Percentiles rank a stretch among this genome's conserved stretches.
Conservation (phyloP, 1,284 basidiomycete species). For the Phellinidium pouzarii region DNA sequence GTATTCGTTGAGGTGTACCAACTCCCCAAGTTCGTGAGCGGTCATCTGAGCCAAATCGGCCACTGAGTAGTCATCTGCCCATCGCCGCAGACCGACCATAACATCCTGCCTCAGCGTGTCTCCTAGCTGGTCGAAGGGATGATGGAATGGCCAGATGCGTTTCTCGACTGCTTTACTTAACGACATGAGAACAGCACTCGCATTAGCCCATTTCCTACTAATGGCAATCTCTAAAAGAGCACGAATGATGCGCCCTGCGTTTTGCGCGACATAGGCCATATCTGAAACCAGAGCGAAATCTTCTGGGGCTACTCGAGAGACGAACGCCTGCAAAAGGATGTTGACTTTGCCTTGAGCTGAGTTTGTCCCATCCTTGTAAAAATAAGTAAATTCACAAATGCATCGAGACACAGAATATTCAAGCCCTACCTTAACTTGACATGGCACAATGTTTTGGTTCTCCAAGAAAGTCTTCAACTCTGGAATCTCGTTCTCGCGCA, state of each 20-base stretch:
- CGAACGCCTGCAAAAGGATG: slow-evolving; percentile 88
- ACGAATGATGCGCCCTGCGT: slow-evolving; percentile 90
- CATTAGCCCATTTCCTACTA: slow-evolving; percentile 85
- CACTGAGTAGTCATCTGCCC: slow-evolving; percentile 81
- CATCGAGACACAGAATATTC: slow-evolving; percentile 4
- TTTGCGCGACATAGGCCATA: slow-evolving; percentile 88
- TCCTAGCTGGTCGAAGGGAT: slow-evolving; percentile 80
- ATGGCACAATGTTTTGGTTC: slow-evolving; percentile 50
- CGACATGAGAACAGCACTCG: slow-evolving; percentile 76
- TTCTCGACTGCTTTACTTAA: slow-evolving; percentile 93
- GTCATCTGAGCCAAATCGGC: slow-evolving; percentile 72
- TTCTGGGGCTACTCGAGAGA: slow-evolving; percentile 76
- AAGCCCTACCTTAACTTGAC: slow-evolving; percentile 61
- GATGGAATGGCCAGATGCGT: slow-evolving; percentile 93
- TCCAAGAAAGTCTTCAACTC: slow-evolving; percentile 76
- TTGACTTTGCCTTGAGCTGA: slow-evolving; percentile 91
- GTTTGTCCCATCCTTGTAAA: slow-evolving; percentile 60
- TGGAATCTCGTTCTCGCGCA: slow-evolving; percentile 83
- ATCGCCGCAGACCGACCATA: slow-evolving; percentile 72
- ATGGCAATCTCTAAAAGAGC: slow-evolving; percentile 93
- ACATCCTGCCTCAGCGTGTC: slow-evolving; percentile 67
- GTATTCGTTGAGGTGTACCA: slow-evolving; percentile 83
- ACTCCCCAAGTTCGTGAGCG: slow-evolving; percentile 70
- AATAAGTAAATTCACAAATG: not conserved
- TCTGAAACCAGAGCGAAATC: slow-evolving; percentile 98